Evolutionary conservation across 192 early-diverging fungal species (phyloP), one percentile per base, ranked within the genome.

Genomic region (Diversispora eburnea): DNA sequence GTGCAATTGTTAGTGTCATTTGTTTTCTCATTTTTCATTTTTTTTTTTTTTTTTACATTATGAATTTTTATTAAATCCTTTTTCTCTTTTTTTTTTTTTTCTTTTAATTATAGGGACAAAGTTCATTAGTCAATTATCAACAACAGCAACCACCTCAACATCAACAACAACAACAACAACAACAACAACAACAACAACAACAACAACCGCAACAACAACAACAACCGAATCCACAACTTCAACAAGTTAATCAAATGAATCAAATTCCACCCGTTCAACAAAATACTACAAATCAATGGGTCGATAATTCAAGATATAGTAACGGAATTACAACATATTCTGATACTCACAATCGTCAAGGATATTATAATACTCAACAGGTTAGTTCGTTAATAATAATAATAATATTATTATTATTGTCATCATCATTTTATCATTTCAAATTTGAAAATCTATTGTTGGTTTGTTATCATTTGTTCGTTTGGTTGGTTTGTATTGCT

Each of bases 341-440:
- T 20, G 12, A 46, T 54, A 7, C 42, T 9, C 60, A 25, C 6
- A 63, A n/a, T 61, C 70, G 70, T 5, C 60, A 64, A 62, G 72
- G 72, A 73, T 73, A 64, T 73, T 73, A 64, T 45, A 47, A 54
- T 20, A 73, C 72, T 19, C 48, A 63, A 8, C 59, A 52, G 72
- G 72, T 73, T 45, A 73, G 61, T 64, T 33, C 20, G 5, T 71
- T 71, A 45, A 55, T 15, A n/a, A n/a, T n/a, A n/a, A n/a, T n/a
- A n/a, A 19, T 51, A 59, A 43, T 22, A 45, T 46, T 60, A 22
- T 72, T 5, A 19, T 15, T 39, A 6, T 49, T 42, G 20, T 49
- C 42, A 19, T 52, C 52, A 10, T 2, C 25, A 33, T 33, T 33
- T 33, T 33, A 33, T 33, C 25, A 33, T 33, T 33, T 33, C 25